Evolutionary conservation across 1,284 basidiomycete species (phyloP), one percentile per base, ranked within the genome.

Genomic region (Pseudozyma sp.): DNA sequence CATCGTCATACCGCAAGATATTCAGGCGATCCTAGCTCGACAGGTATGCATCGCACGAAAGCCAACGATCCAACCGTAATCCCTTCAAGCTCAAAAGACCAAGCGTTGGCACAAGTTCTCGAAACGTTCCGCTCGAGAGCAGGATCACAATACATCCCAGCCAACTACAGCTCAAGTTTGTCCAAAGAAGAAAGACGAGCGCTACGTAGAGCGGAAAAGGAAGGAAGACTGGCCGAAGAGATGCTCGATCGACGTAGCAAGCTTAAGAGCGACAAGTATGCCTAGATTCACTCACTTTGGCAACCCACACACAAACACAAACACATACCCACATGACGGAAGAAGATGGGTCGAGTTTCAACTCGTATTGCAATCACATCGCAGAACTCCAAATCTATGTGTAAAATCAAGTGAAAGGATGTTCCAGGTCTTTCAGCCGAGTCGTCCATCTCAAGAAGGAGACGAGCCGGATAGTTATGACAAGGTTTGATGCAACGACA

Each of bases 181-280:
- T 60, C 63, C 6, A 67, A 62, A 34, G 67, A 75, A 16, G 72
- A 75, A 18, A 52, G 63, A 19, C 58, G 64, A 47, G 76, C 79
- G 16, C 70, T 81, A 42, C 66, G 78, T 53, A 78, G 72, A 38
- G 78, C 69, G 7, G 65, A 79, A 36, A 80, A 79, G 44, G 76
- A 82, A 47, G 80, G 80, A 11, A 60, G 80, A n/a, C 64, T 82
- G 2, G 78, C 78, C 18, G 80, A 82, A 57, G 80, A 75, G 50
- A 79, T 81, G 80, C 78, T 82, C 14, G 76, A 82, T 36, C 70
- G 79, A 6, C 71, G 80, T 14, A 70, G 65, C 10, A 75, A 68
- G 63, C 60, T 78, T 52, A 82, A 82, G 59, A 82, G 80, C 42
- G 39, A 48, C 36, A 61, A 49, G 40, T 21, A 19, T 13, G 25